phyloP scores from a whole-genome alignment of 2,329 filamentous ascomycete species.

The Polychaeton citri region DNA sequence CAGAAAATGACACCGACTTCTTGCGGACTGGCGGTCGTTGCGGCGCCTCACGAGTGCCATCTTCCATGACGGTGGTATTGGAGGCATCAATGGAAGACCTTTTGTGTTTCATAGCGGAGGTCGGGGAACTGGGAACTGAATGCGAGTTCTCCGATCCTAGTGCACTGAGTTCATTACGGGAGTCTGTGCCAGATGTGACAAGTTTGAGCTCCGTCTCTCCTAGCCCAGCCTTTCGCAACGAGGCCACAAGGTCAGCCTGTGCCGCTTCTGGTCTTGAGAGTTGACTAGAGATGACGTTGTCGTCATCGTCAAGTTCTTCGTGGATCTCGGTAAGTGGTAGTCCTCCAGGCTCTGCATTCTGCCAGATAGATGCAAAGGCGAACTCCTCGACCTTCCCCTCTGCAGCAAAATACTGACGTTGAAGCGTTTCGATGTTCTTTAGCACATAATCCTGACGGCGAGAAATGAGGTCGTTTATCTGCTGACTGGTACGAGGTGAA shows the following conservation, averaged over 20 bases:
- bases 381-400: constrained; percentile 58
- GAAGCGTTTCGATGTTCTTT: constrained; percentile 62
- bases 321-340: constrained; percentile 80
- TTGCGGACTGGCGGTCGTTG: constrained; percentile 15
- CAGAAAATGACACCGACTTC: constrained; percentile 51
- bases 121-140: neutral
- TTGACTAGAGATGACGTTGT: constrained; percentile 55
- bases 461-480: constrained; percentile 55
- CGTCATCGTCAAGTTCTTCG: constrained; percentile 84
- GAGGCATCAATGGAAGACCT: constrained; percentile 24
- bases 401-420: constrained; percentile 55
- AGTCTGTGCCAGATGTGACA: neutral
- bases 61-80: neutral
- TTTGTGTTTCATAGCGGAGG: constrained; percentile 13
- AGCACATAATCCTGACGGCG: constrained; percentile 81
- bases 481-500: constrained; percentile 39
- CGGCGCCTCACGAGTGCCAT: constrained; percentile 4
- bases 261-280: constrained; percentile 47
- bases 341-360: constrained; percentile 31
- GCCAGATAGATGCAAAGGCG: constrained; percentile 15
- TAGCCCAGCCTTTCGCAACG: constrained; percentile 64
- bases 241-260: constrained; percentile 55
- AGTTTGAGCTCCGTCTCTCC: constrained; percentile 16
- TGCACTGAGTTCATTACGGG: neutral
- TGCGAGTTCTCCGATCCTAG: neutral